Evolutionary conservation across 2,329 filamentous ascomycete genomes (phyloP), one percentile per base, ranked within the genome.

Genomic region (Paramyrothecium roridum): DNA sequence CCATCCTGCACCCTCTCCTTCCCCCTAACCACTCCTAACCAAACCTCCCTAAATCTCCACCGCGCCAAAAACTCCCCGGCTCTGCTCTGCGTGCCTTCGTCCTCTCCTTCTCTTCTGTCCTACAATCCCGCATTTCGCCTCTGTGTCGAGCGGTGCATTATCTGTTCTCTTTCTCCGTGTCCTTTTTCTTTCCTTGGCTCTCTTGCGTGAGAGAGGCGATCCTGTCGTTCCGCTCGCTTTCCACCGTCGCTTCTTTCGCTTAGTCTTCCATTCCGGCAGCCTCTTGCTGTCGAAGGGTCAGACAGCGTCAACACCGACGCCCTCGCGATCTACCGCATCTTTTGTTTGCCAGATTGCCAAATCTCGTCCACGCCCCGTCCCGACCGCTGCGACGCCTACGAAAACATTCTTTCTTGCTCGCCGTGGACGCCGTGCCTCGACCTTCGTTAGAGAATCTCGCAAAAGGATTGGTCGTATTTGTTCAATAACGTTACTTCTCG

Each of bases 181-280:
- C 46, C 46, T 20, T 48, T 47, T 22, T 26, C 20, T 50, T 50
- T 50, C 17, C 37, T 52, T 52, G 48, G 34, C 48, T 48, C 37
- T 46, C 40, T 37, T 21, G 21, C 26, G 52, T 21, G 16, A 54
- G 17, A 53, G 16, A 46, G 46, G 48, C 23, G 52, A 47, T 54
- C 46, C 52, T 54, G 37, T 43, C 37, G 37, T 19, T 43, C n/a
- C 52, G 49, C 52, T 54, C 52, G 52, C 52, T 54, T 43, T 45
- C 33, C 45, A 54, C 26, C 52, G 48, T 49, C 52, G 13, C 13
- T 12, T 48, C 23, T 23, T 13, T 22, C 52, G n/a, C 20, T 37
- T 19, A 53, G 4, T 17, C 19, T 19, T 46, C 26, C 10, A 30
- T 10, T 30, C 26, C 26, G 26, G 26, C 26, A 30, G 26, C 26